Evolutionary conservation across 208 protist species (phyloP), one percentile per base, ranked within the genome.

Genomic region (Borovskyia barvae): DNA sequence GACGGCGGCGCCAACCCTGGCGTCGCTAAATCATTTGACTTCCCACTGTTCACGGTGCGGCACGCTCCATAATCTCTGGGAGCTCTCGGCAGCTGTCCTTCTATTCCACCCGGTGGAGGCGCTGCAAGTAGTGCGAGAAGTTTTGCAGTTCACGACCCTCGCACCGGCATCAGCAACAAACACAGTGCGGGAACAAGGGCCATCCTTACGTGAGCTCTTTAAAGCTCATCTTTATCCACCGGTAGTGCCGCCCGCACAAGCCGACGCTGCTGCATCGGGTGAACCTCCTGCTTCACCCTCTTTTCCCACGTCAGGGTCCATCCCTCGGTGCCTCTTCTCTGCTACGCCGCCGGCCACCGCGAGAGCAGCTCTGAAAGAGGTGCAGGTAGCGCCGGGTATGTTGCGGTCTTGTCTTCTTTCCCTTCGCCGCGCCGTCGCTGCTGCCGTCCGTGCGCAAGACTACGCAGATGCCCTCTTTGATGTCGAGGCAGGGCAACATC

Each of bases 351-450:
- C 35, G 50, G 14, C 20, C 15, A 32, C 24, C 24, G 24, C 9
- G 40, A 45, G 24, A 45, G 15, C 17, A 8, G 40, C 9, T 8
- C 24, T 20, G 11, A 20, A 15, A 5, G 35, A 12, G 17, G 26
- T 57, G 37, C 26, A 41, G 22, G 35, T 24, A 19, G 46, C 61
- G 36, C 11, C 54, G 9, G 54, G 64, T 1, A 51, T 48, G 12
- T 48, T 70, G 32, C 54, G 54, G 2, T 41, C 63, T 5, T 63
- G 64, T 35, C 54, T 70, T 14, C 32, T 58, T 3, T 49, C 64
- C 1, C n/a, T 70, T 46, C 64, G 54, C 2, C 33, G 32, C 11
- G 64, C 64, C 6, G 45, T 9, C 0, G 48, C 64, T 17, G 53
- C 64, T 3, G 64, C 64, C 14, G 64, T 70, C 47, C 32, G 47